phyloP scores from a whole-genome alignment of 2,329 filamentous ascomycete genomes.

The Aspergillus transmontanensis region DNA sequence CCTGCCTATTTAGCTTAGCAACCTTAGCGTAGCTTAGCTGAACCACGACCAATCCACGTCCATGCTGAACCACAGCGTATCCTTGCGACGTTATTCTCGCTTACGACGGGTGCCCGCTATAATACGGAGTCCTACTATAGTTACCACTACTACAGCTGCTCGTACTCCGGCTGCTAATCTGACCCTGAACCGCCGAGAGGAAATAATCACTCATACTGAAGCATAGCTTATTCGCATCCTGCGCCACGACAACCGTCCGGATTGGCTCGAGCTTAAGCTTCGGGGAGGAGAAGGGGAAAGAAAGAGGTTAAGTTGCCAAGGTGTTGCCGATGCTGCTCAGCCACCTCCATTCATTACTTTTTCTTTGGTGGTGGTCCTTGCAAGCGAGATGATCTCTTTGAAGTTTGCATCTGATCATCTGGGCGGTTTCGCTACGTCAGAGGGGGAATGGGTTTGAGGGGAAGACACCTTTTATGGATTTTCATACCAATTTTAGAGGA shows the following conservation, averaged over 20 bases:
- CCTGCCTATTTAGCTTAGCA: slow-evolving; percentile 8
- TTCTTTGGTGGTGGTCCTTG: slow-evolving; percentile 1
- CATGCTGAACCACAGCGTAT: background rate
- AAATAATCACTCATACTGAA: slow-evolving; percentile 3
- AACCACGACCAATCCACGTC: background rate
- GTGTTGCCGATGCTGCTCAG: background rate
- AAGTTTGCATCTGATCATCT: background rate
- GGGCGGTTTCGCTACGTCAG: background rate
- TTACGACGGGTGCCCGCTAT: background rate
- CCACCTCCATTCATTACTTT: slow-evolving; percentile 2
- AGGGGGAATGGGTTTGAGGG: background rate
- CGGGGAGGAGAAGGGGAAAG: background rate
- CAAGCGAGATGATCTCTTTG: background rate
- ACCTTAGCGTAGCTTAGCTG: slow-evolving; percentile 6
- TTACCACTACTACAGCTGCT: too few relatives aligned
- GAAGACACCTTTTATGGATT: too few relatives aligned
- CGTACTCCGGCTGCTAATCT: background rate
- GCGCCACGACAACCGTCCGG: slow-evolving; percentile 3
- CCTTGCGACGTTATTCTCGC: background rate
- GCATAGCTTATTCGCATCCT: background rate
- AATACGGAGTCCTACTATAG: background rate
- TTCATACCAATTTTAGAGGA: background rate
- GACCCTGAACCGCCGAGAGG: background rate
- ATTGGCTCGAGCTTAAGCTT: slow-evolving; percentile 12
- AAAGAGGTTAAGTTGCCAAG: background rate